Evolutionary conservation across 164 flowering plant species (phyloP).

Genomic region (Macadamia tetraphylla): DNA sequence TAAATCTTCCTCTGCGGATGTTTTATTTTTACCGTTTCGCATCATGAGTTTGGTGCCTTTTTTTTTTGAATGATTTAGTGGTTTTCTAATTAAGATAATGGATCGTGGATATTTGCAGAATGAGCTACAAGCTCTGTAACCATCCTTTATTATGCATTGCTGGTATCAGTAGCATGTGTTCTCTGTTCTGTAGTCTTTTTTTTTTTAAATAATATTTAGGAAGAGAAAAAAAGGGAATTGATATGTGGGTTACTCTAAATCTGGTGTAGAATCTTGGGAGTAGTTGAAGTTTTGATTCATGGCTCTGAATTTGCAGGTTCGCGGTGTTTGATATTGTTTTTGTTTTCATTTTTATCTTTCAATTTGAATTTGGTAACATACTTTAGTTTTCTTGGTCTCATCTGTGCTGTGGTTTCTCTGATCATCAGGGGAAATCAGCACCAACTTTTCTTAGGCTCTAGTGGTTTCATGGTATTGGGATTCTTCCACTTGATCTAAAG

Average conservation of each 20-base stretch:
- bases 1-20: background rate
- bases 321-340: background rate
- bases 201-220: background rate
- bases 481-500: background rate
- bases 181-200: background rate
- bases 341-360: background rate
- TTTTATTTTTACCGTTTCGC: constrained; percentile 2
- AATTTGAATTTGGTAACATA: constrained; percentile 2
- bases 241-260: constrained; percentile 5
- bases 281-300: constrained; percentile 15
- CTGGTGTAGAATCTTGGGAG: constrained; percentile 1
- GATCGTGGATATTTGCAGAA: constrained; percentile 10
- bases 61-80: background rate
- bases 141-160: background rate
- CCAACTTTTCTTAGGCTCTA: background rate
- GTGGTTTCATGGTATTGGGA: background rate
- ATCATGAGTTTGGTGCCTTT: constrained; percentile 8
- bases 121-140: background rate
- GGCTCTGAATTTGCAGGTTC: constrained; percentile 8
- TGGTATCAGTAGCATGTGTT: constrained; percentile 5
- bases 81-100: constrained; percentile 1
- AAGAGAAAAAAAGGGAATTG: background rate
- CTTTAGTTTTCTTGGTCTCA: background rate
- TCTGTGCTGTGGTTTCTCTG: background rate
- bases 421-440: constrained; percentile 1